Base-by-base conservation (phyloP, 345 rosid species). In the Cardiospermum halicacabum region DNA sequence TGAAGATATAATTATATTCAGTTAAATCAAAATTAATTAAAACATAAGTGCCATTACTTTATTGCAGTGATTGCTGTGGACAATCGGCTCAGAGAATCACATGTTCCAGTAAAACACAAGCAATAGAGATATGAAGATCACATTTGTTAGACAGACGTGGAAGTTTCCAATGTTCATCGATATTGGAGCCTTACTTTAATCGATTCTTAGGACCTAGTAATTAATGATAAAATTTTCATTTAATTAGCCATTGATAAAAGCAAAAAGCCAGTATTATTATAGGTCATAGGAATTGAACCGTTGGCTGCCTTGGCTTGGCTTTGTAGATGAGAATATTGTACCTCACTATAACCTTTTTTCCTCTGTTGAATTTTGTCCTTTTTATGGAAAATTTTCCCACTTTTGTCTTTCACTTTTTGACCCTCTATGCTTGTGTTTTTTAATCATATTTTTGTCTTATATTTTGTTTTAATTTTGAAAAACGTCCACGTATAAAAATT, bases 131-230 rank as follows among this genome's bases (percentile, higher is more conserved):
- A 2, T 15, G 51, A 66, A 59, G 45, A 21, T 32, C n/a, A n/a
- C n/a, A n/a, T n/a, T 6, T 56, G 40, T 69, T 22, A 50, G 65
- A 60, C 64, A 61, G 18, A 60, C 36, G 68, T 43, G 40, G 71
- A 56, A 51, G 76, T 72, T 65, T 72, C 72, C 72, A 4, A 69
- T 49, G 56, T 15, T 56, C 60, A 54, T 24, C 30, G 63, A 27
- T 3, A 1, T 4, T 15, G 25, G 4, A 32, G 22, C 18, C 39
- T 5, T 0, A 4, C 26, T 31, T 28, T 22, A 16, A 40, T 58
- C 18, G 11, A 53, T 37, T 12, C 12, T 37, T 60, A 4, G 9
- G 10, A 22, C 22, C 32, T 31, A 32, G 64, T n/a, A 51, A 26
- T 36, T 39, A 34, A 40, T 5, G 6, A 4, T 34, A 1, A 4